Evolutionary conservation across 768 basidiomycete genomes (phyloP).

Genomic region (Calocera viscosa): DNA sequence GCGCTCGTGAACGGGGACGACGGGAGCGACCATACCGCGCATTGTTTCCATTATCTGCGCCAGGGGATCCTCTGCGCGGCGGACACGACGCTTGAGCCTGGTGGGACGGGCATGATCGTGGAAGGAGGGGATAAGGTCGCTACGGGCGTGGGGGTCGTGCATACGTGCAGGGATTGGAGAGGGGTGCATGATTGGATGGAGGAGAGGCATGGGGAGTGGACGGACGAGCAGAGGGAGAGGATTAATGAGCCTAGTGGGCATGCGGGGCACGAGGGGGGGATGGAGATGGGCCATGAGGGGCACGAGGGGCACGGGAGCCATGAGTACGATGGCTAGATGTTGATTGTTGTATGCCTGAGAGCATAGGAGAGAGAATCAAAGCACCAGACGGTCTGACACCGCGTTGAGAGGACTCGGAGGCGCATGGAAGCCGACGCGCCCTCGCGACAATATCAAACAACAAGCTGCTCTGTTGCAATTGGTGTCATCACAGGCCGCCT

Average conservation of each 20-base stretch:
- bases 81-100: conserved; percentile 20
- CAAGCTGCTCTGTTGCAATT: no score
- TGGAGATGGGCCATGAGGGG: conserved; percentile 17
- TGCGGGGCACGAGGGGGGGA: neutral
- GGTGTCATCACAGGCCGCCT: no score
- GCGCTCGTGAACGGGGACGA: conserved; percentile 18
- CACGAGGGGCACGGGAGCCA: neutral
- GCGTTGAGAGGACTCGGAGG: no score
- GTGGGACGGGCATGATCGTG: neutral
- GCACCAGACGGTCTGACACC: no score
- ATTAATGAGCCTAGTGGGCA: conserved; percentile 13
- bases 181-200: conserved; percentile 9
- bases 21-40: conserved; percentile 24
- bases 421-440: no score
- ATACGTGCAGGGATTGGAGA: conserved; percentile 11
- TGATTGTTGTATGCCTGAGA: no score
- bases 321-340: neutral
- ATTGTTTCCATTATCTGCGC: conserved; percentile 33
- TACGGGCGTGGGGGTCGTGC: neutral
- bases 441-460: no score
- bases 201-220: conserved; percentile 9
- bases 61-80: conserved; percentile 31
- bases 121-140: neutral
- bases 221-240: conserved; percentile 6
- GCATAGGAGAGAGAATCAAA: no score